Conservation (phyloP, 495 filamentous ascomycete genomes). For the Hyaloscypha finlandica region DNA sequence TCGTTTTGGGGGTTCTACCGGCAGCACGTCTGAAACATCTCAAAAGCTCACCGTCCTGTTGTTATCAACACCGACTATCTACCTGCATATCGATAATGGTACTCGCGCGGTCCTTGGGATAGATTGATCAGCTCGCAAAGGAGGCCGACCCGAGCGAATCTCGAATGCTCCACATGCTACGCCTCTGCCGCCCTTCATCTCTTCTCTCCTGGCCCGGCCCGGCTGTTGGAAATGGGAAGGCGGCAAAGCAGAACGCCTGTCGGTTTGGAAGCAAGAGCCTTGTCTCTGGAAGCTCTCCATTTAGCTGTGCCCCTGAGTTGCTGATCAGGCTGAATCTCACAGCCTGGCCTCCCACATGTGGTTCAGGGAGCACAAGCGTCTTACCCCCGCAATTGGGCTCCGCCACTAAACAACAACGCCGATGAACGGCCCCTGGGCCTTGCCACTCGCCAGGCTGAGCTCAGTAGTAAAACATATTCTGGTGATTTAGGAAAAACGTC, state of each 20-base stretch:
- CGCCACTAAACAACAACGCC: background rate
- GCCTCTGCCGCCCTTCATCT: background rate
- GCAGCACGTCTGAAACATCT: no score
- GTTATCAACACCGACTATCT: no score
- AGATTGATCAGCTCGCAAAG: no score
- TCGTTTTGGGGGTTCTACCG: no score
- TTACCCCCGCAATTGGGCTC: constrained; percentile 1
- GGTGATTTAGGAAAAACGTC: background rate
- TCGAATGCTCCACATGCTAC: background rate
- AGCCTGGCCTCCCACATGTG: background rate
- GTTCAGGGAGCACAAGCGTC: background rate
- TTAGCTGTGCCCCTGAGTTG: background rate
- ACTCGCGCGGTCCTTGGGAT: no score
- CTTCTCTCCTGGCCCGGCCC: background rate
- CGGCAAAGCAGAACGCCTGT: background rate
- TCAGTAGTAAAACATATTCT: constrained; percentile 1
- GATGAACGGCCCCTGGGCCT: background rate
- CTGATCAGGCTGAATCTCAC: background rate
- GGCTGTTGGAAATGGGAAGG: background rate
- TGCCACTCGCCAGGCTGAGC: background rate
- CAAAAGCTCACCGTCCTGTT: no score
- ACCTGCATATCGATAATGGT: no score
- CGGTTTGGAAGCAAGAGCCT: background rate
- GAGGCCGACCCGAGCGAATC: background rate
- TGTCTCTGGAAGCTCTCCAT: background rate